These are phyloP conservation scores for Dictyophora rubrovolvata DNA, from an alignment of 768 basidiomycete species.

Conservation along the genomic window DNA sequence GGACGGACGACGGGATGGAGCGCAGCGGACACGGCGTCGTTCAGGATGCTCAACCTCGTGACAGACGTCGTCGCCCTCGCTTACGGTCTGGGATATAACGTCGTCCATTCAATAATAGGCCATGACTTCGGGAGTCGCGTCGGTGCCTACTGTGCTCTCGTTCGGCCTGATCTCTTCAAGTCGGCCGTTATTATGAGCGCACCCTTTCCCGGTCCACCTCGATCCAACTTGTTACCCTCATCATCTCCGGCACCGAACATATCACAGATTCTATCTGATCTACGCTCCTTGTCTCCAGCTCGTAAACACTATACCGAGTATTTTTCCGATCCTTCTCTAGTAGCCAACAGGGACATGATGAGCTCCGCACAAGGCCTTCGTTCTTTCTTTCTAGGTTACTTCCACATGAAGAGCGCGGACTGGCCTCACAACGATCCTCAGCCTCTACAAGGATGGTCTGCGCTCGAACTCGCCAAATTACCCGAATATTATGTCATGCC, in stretches of 20 bases:
- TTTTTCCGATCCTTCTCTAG: conserved; percentile 36
- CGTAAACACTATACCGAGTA: conserved; percentile 50
- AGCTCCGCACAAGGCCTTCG: conserved; percentile 33
- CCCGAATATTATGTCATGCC: conserved; percentile 59
- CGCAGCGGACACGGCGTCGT: conserved; percentile 34
- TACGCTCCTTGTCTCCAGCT: conserved; percentile 37
- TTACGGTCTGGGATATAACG: conserved; percentile 37
- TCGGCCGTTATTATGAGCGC: conserved; percentile 51
- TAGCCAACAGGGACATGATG: conserved; percentile 31
- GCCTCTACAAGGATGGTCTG: conserved; percentile 25
- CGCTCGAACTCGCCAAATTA: conserved; percentile 28
- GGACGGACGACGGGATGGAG: conserved; percentile 29
- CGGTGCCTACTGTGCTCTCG: conserved; percentile 43
- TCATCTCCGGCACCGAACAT: neutral
- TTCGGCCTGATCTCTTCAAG: conserved; percentile 45
- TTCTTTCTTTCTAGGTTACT: conserved; percentile 43
- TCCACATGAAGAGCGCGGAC: conserved; percentile 50
- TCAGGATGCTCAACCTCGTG: conserved; percentile 38
- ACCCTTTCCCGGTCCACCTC: conserved; percentile 40
- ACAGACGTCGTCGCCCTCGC: conserved; percentile 44
- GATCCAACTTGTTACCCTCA: conserved; percentile 13
- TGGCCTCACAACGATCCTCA: conserved; percentile 34
- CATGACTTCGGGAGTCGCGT: conserved; percentile 52
- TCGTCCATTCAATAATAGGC: conserved; percentile 41
- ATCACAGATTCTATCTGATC: conserved; percentile 13